phyloP scores from a whole-genome alignment of 192 early-diverging fungal species.

The Rhizophagus prolifer region DNA sequence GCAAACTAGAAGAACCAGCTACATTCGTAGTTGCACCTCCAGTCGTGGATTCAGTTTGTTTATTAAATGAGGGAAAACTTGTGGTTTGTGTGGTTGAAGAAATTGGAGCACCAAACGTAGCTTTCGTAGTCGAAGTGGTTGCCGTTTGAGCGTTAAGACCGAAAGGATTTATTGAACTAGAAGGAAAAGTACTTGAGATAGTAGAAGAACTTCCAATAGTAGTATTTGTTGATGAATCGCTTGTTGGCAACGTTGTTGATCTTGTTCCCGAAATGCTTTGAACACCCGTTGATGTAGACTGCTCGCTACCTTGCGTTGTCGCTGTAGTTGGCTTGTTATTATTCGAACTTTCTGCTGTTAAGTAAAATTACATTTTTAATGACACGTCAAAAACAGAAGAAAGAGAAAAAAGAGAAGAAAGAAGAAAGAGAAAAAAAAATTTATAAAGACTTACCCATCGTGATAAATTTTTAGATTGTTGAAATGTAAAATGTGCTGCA shows the following conservation, averaged over 20 bases:
- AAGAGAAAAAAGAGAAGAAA: neutral
- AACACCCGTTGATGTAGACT: neutral
- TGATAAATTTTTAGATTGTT: neutral
- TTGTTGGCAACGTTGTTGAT: neutral
- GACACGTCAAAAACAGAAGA: neutral
- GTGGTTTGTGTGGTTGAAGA: no score
- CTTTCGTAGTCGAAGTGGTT: neutral
- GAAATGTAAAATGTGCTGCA: no score
- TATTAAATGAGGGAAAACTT: neutral
- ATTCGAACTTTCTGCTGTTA: neutral
- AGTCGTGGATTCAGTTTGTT: neutral
- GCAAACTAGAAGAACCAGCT: neutral
- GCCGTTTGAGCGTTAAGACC: no score
- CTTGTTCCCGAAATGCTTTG: neutral
- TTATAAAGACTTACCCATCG: neutral
- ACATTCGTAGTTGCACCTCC: no score
- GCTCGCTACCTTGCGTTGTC: neutral
- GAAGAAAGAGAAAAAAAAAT: neutral
- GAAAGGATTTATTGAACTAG: neutral
- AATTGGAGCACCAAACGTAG: neutral
- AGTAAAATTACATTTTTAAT: neutral
- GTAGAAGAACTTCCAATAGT: neutral
- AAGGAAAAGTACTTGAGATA: neutral
- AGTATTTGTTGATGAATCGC: neutral
- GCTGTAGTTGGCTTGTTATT: neutral